Evolutionary conservation across 2,329 filamentous ascomycete genomes (phyloP).

Genomic region (Hypoxylon sp.): DNA sequence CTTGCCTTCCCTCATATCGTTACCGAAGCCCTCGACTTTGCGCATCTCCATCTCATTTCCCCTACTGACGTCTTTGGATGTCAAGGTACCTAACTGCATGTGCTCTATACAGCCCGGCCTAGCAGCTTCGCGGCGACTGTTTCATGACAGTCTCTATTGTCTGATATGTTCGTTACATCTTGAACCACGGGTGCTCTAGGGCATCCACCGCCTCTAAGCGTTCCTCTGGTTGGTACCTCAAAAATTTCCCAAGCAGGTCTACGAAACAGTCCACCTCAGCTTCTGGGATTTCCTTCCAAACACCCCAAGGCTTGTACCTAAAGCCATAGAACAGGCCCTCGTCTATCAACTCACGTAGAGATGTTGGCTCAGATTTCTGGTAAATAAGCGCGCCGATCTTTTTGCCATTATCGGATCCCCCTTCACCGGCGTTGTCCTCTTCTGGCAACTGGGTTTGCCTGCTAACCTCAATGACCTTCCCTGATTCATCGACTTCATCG

Average conservation of each 20-base stretch:
- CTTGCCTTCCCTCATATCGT: too few relatives aligned
- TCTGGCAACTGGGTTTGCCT: not conserved
- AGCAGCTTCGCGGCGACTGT: too few relatives aligned
- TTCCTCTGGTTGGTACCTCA: constrained; percentile 30
- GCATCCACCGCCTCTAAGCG: constrained; percentile 28
- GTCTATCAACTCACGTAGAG: constrained; percentile 25
- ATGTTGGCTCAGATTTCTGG: constrained; percentile 14
- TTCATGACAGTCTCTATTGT: too few relatives aligned
- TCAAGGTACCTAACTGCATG: too few relatives aligned
- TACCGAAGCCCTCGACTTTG: too few relatives aligned
- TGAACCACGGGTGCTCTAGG: constrained; percentile 40
- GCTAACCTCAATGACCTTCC: constrained; percentile 15
- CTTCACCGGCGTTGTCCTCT: not conserved
- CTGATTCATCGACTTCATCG: constrained; percentile 30
- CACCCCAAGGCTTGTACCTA: not conserved
- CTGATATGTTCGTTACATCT: too few relatives aligned
- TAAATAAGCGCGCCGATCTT: too few relatives aligned
- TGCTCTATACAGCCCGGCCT: too few relatives aligned
- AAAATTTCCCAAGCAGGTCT: constrained; percentile 38
- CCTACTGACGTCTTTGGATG: too few relatives aligned
- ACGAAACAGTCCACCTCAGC: constrained; percentile 38
- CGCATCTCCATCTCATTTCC: too few relatives aligned
- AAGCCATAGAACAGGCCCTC: constrained; percentile 15
- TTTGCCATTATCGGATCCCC: too few relatives aligned
- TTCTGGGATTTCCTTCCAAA: constrained; percentile 11